Base-by-base conservation (phyloP, 1,284 basidiomycete species). In the Xerocomus minutiporus region DNA sequence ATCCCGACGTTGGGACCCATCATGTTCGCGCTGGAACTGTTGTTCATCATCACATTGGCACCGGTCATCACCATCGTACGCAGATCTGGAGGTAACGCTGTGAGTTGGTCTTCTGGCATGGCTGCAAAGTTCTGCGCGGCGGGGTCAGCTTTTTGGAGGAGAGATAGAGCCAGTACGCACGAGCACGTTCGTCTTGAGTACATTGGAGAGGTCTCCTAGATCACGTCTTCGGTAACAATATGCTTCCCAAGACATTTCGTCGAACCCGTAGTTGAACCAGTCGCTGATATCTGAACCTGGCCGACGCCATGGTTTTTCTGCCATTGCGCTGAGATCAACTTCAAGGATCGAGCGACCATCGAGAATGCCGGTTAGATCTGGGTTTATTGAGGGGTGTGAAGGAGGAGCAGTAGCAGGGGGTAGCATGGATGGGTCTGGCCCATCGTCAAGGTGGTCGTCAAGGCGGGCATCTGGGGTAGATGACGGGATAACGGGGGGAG, bases 201-300 rank as follows among this genome's bases (percentile, higher is more conserved):
- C 85, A 49, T 81, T 81, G 6, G 91, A 88, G 48, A 88, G 73
- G 46, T 92, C 88, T 2, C 87, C 86, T 59, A 96, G 75, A 54
- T 91, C 88, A 39, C 88, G 78, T 63, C 94, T 80, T 61, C 91
- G 85, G 67, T 89, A 86, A 62, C 91, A 89, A 70, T 95, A 99
- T 43, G 87, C 84, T 61, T 91, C 89, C 92, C 94, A 99, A 17
- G 88, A 89, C 12, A 93, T 81, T 72, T 99, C 97, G 69, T 99
- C 96, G 67, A 99, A 99, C 0, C 97, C 97, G 63, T 97, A 99
- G 73, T 99, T 99, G 75, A 99, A 99, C 88, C 93, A 99, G 73
- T 98, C 96, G 61, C 90, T 91, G 52, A 98, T 77, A 73, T 98
- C 93, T 7, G 92, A 87, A 15, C 97, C 97, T 8, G 95, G 90